These are phyloP conservation scores for Microsporum ferrugineum DNA, from an alignment of 2,329 filamentous ascomycete species.

Conservation along the genomic window DNA sequence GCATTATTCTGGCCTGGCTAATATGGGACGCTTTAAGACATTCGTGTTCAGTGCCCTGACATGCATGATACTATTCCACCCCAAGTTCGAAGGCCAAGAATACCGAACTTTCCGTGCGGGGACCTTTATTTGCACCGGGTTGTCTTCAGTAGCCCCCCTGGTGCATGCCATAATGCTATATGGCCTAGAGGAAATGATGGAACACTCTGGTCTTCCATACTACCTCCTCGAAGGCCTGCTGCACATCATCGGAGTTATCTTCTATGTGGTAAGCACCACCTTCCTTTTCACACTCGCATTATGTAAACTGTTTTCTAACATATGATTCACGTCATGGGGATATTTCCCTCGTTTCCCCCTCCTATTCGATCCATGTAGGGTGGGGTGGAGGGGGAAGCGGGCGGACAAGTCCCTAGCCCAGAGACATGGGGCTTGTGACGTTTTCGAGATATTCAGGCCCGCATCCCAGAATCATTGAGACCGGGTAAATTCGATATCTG, in stretches of 20 bases:
- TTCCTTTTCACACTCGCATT: neutral
- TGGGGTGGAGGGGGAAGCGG: neutral
- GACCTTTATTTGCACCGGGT: conserved; percentile 17
- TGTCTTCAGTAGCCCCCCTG: conserved; percentile 18
- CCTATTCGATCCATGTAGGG: neutral
- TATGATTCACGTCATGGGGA: neutral
- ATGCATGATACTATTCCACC: conserved; percentile 30
- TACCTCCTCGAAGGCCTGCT: conserved; percentile 20
- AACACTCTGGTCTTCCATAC: conserved; percentile 18
- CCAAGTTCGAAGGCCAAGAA: conserved; percentile 19
- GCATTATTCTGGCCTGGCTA: neutral
- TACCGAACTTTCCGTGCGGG: conserved; percentile 16
- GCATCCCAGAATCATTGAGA: conserved; percentile 34
- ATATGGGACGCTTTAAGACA: neutral
- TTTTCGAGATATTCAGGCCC: conserved; percentile 22
- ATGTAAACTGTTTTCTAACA: neutral
- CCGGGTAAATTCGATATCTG: conserved; percentile 38
- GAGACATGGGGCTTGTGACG: neutral
- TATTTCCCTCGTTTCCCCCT: neutral
- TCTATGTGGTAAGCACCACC: conserved; percentile 17
- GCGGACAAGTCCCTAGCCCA: neutral
- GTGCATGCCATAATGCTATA: conserved; percentile 18
- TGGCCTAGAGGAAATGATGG: conserved; percentile 16
- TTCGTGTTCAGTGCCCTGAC: neutral
- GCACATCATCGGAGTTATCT: conserved; percentile 16